Base-by-base conservation (phyloP, 1,139 yeast species). In the Sugiyamaella japonica region DNA sequence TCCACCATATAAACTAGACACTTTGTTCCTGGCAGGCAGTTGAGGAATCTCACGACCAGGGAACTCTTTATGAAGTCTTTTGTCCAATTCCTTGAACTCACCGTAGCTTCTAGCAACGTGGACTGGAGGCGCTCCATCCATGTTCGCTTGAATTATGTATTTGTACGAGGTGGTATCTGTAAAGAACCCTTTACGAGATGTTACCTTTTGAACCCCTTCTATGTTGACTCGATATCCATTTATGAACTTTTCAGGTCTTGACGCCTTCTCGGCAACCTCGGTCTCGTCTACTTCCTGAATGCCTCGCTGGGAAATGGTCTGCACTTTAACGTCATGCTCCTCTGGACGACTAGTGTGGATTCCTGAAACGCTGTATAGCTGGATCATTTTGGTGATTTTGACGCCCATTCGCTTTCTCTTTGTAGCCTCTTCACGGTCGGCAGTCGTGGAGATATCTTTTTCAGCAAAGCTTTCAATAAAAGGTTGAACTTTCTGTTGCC, bases 401-500 rank as follows among this genome's bases (percentile, higher is more conserved):
- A 74, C 71, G 32, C 84, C 83, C 53, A 85, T 73, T 60, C 86
- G 81, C 60, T 79, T 79, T 49, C 97, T 76, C 66, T 89, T 89
- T 1, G 96, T 85, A 34, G 80, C 73, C 59, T 84, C 83, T 15
- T 86, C 89, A 39, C 87, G 75, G 61, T 93, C 88, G 54, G 84
- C 86, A 23, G 86, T 79, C 16, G 86, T 80, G 61, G 86, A 81
- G 54, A 90, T 81, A 41, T 82, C 82, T 67, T 87, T 83, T 31
- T 77, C 72, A 67, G 87, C 86, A 70, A 91, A 84, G 56, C 84
- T 80, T 66, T 89, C 95, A 63, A 86, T 79, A 66, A 90, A 89
- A 39, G 83, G 83, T 68, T 90, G 97, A 0, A 89, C 85, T 38
- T 85, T 85, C 46, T 76, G 76, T 56, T 81, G 82, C 97, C 97